phyloP scores from a whole-genome alignment of 1,139 yeast species.

The Suhomyces bolitotheri region DNA sequence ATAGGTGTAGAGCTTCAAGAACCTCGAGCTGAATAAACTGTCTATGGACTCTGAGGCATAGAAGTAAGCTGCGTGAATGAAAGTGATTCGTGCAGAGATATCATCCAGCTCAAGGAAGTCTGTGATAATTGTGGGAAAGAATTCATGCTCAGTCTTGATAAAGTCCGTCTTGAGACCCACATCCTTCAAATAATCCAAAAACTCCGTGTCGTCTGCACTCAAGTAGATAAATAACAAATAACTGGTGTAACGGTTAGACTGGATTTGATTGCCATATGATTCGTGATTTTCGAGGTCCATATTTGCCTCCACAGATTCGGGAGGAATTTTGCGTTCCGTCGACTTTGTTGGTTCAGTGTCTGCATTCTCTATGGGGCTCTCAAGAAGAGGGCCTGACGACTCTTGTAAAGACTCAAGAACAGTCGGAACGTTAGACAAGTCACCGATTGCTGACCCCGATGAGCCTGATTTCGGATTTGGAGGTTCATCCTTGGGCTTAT shows the following conservation, averaged over 20 bases:
- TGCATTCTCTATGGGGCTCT: neutral
- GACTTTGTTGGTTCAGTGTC: neutral
- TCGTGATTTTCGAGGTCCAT: neutral
- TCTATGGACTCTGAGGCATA: conserved; percentile 51
- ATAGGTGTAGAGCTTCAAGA: conserved; percentile 50
- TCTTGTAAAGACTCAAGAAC: no score
- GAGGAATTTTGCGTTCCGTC: neutral
- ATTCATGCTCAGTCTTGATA: conserved; percentile 31
- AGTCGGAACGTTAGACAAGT: conserved; percentile 8
- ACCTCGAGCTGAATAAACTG: conserved; percentile 49
- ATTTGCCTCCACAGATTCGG: neutral
- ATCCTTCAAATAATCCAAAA: conserved; percentile 45
- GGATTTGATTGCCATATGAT: neutral
- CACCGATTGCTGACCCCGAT: conserved; percentile 6
- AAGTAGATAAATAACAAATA: conserved; percentile 61
- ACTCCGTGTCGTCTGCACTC: conserved; percentile 48
- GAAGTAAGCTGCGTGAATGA: conserved; percentile 54
- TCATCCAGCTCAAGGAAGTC: conserved; percentile 49
- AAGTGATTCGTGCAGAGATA: conserved; percentile 44
- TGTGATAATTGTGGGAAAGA: conserved; percentile 49
- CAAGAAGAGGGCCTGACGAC: neutral
- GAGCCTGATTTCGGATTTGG: neutral
- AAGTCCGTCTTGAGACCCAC: conserved; percentile 40
- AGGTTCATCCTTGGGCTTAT: neutral
- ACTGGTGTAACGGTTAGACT: conserved; percentile 6